Evolutionary conservation across 768 basidiomycete genomes (phyloP).

Genomic region (Leucosporidium creatinivorum): DNA sequence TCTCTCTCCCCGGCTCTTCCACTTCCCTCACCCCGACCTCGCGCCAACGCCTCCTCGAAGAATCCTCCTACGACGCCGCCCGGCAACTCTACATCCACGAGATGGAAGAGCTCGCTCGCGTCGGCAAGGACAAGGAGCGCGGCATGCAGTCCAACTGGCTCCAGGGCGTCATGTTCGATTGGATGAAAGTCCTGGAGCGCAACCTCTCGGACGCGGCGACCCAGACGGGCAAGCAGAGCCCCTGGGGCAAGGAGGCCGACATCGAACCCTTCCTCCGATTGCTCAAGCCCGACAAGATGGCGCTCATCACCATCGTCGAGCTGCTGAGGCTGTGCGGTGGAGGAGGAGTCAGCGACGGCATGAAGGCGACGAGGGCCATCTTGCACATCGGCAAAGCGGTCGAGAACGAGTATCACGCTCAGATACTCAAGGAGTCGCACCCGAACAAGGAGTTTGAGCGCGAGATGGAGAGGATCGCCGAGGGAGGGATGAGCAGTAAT

Average conservation of each 20-base stretch:
- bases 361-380: slow-evolving; percentile 81
- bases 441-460: slow-evolving; percentile 26
- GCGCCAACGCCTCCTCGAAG: slow-evolving; percentile 75
- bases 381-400: slow-evolving; percentile 72
- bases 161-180: slow-evolving; percentile 76
- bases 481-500: slow-evolving; percentile 7
- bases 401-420: slow-evolving; percentile 82
- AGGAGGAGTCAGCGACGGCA: slow-evolving; percentile 70
- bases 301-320: slow-evolving; percentile 81
- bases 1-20: slow-evolving; percentile 57
- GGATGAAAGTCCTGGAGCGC: slow-evolving; percentile 59
- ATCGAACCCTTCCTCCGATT: slow-evolving; percentile 68
- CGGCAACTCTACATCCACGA: slow-evolving; percentile 62
- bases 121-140: slow-evolving; percentile 45
- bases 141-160: slow-evolving; percentile 47
- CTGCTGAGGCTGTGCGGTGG: slow-evolving; percentile 66
- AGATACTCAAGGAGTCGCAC: slow-evolving; percentile 50
- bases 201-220: slow-evolving; percentile 52
- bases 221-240: slow-evolving; percentile 10
- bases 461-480: slow-evolving; percentile 26
- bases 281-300: slow-evolving; percentile 68
- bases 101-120: slow-evolving; percentile 51
- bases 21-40: slow-evolving; percentile 59
- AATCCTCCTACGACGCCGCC: slow-evolving; percentile 77
- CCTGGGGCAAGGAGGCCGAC: slow-evolving; percentile 36